These are phyloP conservation scores for Kokia cookei DNA, from an alignment of 441 rosid species.

Conservation along the genomic window DNA sequence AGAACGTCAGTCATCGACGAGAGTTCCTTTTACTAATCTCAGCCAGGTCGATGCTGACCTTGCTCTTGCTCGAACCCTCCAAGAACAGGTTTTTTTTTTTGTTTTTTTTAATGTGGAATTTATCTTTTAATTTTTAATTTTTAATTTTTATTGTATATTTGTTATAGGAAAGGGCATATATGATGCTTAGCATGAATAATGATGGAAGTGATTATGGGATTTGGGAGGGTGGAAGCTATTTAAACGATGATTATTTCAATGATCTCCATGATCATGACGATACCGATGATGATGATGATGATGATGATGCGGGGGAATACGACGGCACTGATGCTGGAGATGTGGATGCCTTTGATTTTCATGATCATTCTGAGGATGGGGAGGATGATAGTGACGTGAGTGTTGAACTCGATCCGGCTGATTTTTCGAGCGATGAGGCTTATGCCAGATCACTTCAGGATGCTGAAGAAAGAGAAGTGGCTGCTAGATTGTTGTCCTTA, in stretches of 20 bases:
- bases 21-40: slow-evolving; percentile 33
- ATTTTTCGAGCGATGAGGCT: slow-evolving; percentile 79
- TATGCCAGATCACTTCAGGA: slow-evolving; percentile 61
- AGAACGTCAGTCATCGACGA: slow-evolving; percentile 19
- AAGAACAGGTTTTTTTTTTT: slow-evolving; percentile 62
- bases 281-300: slow-evolving; percentile 22
- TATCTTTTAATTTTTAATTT: background rate
- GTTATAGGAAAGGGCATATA: slow-evolving; percentile 77
- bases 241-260: slow-evolving; percentile 44
- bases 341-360: slow-evolving; percentile 51
- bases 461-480: slow-evolving; percentile 58
- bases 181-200: slow-evolving; percentile 70
- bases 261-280: slow-evolving; percentile 52
- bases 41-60: slow-evolving; percentile 93
- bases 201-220: slow-evolving; percentile 76
- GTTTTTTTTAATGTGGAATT: background rate
- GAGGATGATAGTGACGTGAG: slow-evolving; percentile 22
- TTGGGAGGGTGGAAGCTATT: slow-evolving; percentile 71
- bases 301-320: slow-evolving; percentile 16
- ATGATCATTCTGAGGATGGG: slow-evolving; percentile 32
- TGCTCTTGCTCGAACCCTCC: slow-evolving; percentile 91
- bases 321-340: slow-evolving; percentile 40
- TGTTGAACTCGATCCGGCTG: slow-evolving; percentile 42
- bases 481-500: slow-evolving; percentile 69
- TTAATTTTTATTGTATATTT: background rate